A percentile compares a stretch with the other conserved stretches of the same genome.
Evolutionary conservation across 495 filamentous ascomycete genomes (phyloP).

Genomic region (Annulohypoxylon moriforme): DNA sequence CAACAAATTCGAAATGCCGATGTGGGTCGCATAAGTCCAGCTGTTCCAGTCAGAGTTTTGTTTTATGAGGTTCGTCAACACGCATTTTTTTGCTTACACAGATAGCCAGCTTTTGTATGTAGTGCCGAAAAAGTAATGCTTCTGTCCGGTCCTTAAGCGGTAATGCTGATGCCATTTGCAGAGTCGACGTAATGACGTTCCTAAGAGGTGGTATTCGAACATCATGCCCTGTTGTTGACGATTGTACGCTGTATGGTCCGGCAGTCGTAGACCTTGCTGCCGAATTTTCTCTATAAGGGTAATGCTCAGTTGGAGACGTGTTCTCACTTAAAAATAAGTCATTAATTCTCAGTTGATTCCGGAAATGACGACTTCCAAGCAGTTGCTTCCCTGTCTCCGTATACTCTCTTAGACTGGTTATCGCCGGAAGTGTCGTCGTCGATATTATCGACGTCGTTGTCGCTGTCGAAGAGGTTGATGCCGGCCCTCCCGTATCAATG

Average conservation of each 20-base stretch:
- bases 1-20: constrained; percentile 64
- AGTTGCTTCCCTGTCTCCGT: neutral
- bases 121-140: constrained; percentile 60
- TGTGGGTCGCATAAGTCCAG: constrained; percentile 68
- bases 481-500: constrained; percentile 8
- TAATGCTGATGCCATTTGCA: constrained; percentile 35
- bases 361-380: too few relatives aligned
- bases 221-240: neutral
- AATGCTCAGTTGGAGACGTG: neutral
- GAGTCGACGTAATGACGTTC: neutral
- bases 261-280: constrained; percentile 8
- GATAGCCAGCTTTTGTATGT: constrained; percentile 59
- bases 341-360: neutral
- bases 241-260: neutral
- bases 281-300: neutral
- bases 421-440: constrained; percentile 7
- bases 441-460: constrained; percentile 6
- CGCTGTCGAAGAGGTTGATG: constrained; percentile 18
- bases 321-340: constrained; percentile 1
- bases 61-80: neutral
- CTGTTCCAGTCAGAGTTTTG: constrained; percentile 47
- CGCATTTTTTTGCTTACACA: constrained; percentile 54
- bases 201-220: constrained; percentile 13
- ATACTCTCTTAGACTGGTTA: constrained; percentile 1
- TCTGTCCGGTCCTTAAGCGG: constrained; percentile 54